Evolutionary conservation across 352 stramenopile species (phyloP), one percentile per base, ranked within the genome.

Genomic region (Blastocystis sp.): DNA sequence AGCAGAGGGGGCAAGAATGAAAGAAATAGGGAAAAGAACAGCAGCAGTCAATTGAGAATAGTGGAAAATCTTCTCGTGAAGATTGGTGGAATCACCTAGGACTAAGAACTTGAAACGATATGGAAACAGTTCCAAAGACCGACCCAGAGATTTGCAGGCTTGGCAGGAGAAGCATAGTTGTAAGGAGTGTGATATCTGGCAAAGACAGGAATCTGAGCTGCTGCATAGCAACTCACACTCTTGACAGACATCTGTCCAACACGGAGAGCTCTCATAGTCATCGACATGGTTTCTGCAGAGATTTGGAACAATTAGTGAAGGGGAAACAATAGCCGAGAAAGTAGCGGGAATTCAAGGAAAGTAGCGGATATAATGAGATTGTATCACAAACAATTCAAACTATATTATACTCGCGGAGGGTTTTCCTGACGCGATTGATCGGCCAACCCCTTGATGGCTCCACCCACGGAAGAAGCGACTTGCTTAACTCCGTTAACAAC

Each of bases 61-160:
- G 44, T 88, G 77, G 77, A 88, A 88, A 48, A 88, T 88, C 62
- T 88, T 88, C 62, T 88, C 54, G 37, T 88, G 53, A 54, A 88
- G 62, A 77, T 88, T 88, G 42, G 77, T 77, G 62, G 37, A 58
- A 88, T 88, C 77, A 40, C 35, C 70, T 81, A 37, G 44, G 44
- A 64, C 37, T 81, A 33, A 64, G 24, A 3, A 6, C 7, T 19
- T 40, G 17, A 19, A 27, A 37, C 0, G 40, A 24, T 17, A 60
- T 9, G 17, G 6, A 64, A 62, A 88, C 77, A 73, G 44, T 88
- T 88, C 77, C 77, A 88, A 13, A 88, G 77, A 70, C 77, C 77
- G 27, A 75, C 77, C 77, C 77, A 88, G 76, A 88, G 77, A 48
- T 73, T 77, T 48, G 40, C 53, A 30, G 77, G 77, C 57, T 88